Base-by-base conservation (phyloP, 2,329 filamentous ascomycete genomes). In the Ophiocordyceps polyrhachis-furcata region DNA sequence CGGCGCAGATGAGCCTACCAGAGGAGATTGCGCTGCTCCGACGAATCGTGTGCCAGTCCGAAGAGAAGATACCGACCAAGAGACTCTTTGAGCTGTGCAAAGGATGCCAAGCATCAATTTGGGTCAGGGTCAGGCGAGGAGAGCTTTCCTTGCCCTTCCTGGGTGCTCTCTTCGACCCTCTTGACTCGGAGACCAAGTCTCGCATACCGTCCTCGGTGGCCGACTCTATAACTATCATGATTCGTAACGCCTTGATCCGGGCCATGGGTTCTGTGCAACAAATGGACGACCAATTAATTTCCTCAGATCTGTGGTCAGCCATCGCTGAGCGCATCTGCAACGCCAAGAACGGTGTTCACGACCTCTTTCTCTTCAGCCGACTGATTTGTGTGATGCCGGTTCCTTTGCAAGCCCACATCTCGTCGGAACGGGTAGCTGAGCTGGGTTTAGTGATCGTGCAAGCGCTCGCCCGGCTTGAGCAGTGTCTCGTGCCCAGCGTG, bases 181-280 rank as follows among this genome's bases (percentile, higher is more conserved):
- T 55, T 14, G 52, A 55, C 41, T n/a, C 35, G 29, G 31, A 42
- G 14, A 45, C 47, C 4, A 48, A 42, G 17, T 46, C 40, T 37
- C 49, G 44, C 15, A 47, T 55, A 3, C 43, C 48, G 14, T 41
- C 44, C n/a, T 40, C 42, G 2, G 41, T 45, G 29, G 51, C 45
- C 9, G 41, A 51, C 40, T 47, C 47, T 20, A 44, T 52, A 3
- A 21, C 46, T 25, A 48, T 49, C 42, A 51, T 47, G 41, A 49
- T 55, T 42, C 53, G 51, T 25, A 49, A 49, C 42, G 48, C 37
- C 14, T 37, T 55, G 14, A 31, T 54, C 13, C 43, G 44, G 9
- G 49, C 49, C 35, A 49, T 55, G 46, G 40, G 21, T 7, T 40
- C 48, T 38, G 48, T 41, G 17, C 4, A 38, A n/a, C n/a, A 12